phyloP scores from a whole-genome alignment of 805 yeast genomes.

The Jamesozyma piceae region DNA sequence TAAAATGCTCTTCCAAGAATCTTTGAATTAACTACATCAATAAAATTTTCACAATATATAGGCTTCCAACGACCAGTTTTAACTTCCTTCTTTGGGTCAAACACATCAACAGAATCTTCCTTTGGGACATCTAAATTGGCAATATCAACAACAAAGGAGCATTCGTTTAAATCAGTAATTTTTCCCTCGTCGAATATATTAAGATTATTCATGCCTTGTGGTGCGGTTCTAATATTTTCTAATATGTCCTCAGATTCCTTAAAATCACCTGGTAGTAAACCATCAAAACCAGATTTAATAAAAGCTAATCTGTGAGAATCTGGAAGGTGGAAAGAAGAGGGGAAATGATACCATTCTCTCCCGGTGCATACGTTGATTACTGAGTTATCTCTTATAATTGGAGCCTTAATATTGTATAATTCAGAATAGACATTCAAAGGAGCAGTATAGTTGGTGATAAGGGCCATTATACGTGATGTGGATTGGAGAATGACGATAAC shows the following conservation, averaged over 20 bases:
- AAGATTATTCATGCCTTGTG: conserved; percentile 63
- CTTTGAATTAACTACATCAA: conserved; percentile 43
- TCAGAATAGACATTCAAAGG: conserved; percentile 54
- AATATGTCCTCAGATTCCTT: conserved; percentile 34
- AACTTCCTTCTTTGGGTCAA: conserved; percentile 16
- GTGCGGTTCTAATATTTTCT: conserved; percentile 39
- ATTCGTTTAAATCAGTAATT: conserved; percentile 38
- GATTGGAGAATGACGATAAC: conserved; percentile 25
- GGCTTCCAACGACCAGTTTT: conserved; percentile 38
- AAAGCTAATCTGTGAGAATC: conserved; percentile 55
- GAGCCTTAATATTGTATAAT: conserved; percentile 5
- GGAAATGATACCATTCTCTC: conserved; percentile 90
- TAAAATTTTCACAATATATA: conserved; percentile 39
- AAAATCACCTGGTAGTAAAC: conserved; percentile 84
- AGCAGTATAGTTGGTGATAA: conserved; percentile 60
- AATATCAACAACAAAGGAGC: conserved; percentile 68
- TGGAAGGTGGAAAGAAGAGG: conserved; percentile 76
- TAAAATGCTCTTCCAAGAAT: conserved; percentile 49
- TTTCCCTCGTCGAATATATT: conserved; percentile 58
- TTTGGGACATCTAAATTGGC: conserved; percentile 36
- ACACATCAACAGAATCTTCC: conserved; percentile 34
- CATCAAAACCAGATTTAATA: conserved; percentile 71
- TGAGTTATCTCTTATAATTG: conserved; percentile 9
- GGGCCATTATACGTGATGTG: conserved; percentile 46
- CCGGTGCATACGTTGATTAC: conserved; percentile 69